These are phyloP conservation scores for Neocucurbitaria cava DNA, from an alignment of 2,329 filamentous ascomycete species.

Conservation along the genomic window DNA sequence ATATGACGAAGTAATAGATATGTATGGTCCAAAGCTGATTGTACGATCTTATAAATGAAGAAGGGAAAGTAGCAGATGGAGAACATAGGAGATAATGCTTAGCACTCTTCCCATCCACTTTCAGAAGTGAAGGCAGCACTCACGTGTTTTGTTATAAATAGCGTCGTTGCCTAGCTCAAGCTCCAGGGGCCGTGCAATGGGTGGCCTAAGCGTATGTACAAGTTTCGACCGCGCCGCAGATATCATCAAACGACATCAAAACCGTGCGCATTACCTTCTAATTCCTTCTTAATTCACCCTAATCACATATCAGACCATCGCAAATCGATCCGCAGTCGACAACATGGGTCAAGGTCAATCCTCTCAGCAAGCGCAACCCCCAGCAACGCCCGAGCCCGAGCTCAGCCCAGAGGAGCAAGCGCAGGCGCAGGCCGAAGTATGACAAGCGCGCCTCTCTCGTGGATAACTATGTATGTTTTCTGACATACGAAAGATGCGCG, in stretches of 20 bases:
- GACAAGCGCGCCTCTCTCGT: background rate
- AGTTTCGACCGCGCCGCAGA: background rate
- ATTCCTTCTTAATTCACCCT: background rate
- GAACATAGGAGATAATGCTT: too few relatives aligned
- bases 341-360: conserved; percentile 38
- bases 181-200: background rate
- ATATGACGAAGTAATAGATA: background rate
- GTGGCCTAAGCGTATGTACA: conserved; percentile 2
- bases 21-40: too few relatives aligned
- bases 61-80: too few relatives aligned
- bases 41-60: too few relatives aligned
- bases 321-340: background rate
- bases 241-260: background rate
- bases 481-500: conserved; percentile 35
- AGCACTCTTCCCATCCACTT: background rate
- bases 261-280: background rate
- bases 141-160: background rate
- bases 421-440: conserved; percentile 32
- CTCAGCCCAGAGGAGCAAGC: conserved; percentile 32
- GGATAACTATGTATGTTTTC: background rate
- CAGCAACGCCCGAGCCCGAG: conserved; percentile 27
- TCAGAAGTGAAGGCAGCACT: background rate
- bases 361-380: conserved; percentile 10
- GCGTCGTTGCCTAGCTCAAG: conserved; percentile 6
- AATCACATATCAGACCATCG: background rate